A percentile compares a stretch with the other conserved stretches of the same genome.
These are phyloP conservation scores for Russula compacta DNA, from an alignment of 768 basidiomycete genomes.

Conservation along the genomic window DNA sequence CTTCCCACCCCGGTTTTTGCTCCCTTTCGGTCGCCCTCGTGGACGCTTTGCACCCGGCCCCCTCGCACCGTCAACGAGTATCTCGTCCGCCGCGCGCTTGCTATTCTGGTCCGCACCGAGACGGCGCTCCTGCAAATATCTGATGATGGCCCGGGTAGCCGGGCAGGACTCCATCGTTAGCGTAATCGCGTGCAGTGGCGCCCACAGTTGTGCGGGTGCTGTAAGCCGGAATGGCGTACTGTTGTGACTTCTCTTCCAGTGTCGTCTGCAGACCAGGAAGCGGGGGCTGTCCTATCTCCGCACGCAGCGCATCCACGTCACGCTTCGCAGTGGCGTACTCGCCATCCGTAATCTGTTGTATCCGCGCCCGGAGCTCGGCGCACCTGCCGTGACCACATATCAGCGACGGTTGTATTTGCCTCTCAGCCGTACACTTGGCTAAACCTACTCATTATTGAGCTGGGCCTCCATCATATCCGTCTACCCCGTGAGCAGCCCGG, in stretches of 20 bases:
- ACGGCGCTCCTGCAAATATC: conserved; percentile 29
- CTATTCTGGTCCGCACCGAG: conserved; percentile 22
- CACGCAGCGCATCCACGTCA: conserved; percentile 68
- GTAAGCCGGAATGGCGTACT: conserved; percentile 31
- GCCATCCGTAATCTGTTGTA: conserved; percentile 57
- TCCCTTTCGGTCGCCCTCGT: conserved; percentile 30
- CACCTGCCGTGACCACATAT: conserved; percentile 36
- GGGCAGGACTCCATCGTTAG: neutral
- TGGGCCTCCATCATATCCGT: conserved; percentile 61
- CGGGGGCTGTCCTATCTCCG: conserved; percentile 68
- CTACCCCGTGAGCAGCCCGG: conserved; percentile 23
- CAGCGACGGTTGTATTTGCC: conserved; percentile 8
- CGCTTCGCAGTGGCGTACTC: conserved; percentile 67
- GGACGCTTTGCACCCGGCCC: conserved; percentile 27
- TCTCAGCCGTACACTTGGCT: neutral
- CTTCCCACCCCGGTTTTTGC: conserved; percentile 26
- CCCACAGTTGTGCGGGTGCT: neutral
- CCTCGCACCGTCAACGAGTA: conserved; percentile 11
- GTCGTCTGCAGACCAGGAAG: conserved; percentile 63
- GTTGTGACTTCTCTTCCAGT: conserved; percentile 57
- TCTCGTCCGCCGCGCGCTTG: conserved; percentile 25
- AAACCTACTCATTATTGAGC: conserved; percentile 56
- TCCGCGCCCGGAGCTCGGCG: conserved; percentile 55
- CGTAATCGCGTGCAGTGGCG: neutral
- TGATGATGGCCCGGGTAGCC: conserved; percentile 1